Conservation (phyloP, 352 stramenopile genomes). For the Discostella stelligera region DNA sequence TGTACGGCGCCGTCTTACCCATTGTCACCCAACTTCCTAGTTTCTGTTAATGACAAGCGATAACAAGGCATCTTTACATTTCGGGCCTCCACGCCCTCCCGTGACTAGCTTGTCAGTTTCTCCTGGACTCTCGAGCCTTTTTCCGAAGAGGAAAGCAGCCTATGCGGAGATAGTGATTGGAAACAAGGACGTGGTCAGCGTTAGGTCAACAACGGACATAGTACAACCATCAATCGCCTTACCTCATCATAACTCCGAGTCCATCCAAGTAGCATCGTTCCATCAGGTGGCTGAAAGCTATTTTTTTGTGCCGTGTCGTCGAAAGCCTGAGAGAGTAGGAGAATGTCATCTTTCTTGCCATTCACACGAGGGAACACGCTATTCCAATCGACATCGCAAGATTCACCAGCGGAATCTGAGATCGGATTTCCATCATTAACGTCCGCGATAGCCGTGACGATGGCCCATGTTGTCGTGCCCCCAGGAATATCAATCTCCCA, state of each 20-base stretch:
- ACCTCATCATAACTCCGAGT: slow-evolving; percentile 47
- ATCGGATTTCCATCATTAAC: slow-evolving; percentile 48
- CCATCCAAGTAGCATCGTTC: slow-evolving; percentile 36
- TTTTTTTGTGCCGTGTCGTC: slow-evolving; percentile 41
- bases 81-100: slow-evolving; percentile 27
- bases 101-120: slow-evolving; percentile 27
- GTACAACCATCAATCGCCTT: too few species aligned
- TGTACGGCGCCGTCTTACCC: background rate
- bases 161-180: background rate
- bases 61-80: slow-evolving; percentile 49
- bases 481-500: slow-evolving; percentile 40
- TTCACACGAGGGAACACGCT: slow-evolving; percentile 42
- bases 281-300: slow-evolving; percentile 36
- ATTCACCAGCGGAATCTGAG: slow-evolving; percentile 17
- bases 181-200: background rate
- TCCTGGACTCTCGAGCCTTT: slow-evolving; percentile 22
- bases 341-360: slow-evolving; percentile 37
- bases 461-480: slow-evolving; percentile 38
- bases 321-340: slow-evolving; percentile 50
- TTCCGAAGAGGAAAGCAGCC: slow-evolving; percentile 49
- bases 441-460: slow-evolving; percentile 30
- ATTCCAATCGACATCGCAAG: slow-evolving; percentile 39
- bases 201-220: background rate
- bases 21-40: background rate
- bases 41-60: slow-evolving; percentile 46